A percentile compares a stretch with the other conserved stretches of the same genome.
Evolutionary conservation across 306 rosid genomes (phyloP).

Genomic region (Gillenia trifoliata): DNA sequence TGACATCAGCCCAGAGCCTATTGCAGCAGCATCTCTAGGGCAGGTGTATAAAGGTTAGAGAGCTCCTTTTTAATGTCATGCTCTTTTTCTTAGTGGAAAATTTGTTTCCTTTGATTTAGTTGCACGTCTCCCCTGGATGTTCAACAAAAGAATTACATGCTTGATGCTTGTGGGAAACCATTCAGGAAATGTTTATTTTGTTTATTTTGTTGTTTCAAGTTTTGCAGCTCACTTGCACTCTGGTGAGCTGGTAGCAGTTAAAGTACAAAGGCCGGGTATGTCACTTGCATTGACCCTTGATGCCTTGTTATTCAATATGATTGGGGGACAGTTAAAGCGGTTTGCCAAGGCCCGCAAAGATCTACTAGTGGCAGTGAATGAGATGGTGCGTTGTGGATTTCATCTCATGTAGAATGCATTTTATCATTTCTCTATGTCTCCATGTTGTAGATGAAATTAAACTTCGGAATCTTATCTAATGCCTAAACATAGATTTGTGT

Average conservation of each 20-base stretch:
- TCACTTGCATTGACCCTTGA: slow-evolving; percentile 86
- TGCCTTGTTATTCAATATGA: slow-evolving; percentile 92
- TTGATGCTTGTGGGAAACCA: slow-evolving; percentile 34
- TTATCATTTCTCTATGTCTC: background rate
- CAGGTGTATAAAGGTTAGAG: slow-evolving; percentile 90
- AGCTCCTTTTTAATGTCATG: slow-evolving; percentile 6
- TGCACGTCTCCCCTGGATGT: background rate
- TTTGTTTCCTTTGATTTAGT: background rate
- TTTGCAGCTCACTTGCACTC: slow-evolving; percentile 95
- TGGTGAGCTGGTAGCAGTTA: slow-evolving; percentile 96
- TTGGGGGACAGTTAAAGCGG: slow-evolving; percentile 86
- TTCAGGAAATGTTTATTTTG: slow-evolving; percentile 47
- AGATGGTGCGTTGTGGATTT: slow-evolving; percentile 55
- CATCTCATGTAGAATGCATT: background rate
- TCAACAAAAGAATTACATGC: slow-evolving; percentile 18
- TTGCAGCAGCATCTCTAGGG: slow-evolving; percentile 96
- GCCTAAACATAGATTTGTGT: background rate
- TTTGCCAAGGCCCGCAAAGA: slow-evolving; percentile 92
- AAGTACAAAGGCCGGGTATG: slow-evolving; percentile 99
- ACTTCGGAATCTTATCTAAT: background rate
- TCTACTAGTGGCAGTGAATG: slow-evolving; percentile 91
- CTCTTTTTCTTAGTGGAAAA: background rate
- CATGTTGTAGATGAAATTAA: background rate
- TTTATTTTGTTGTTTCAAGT: slow-evolving; percentile 52
- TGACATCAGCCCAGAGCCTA: slow-evolving; percentile 70